Conservation (phyloP, 208 protist genomes). For the Eutreptiella sp. region DNA sequence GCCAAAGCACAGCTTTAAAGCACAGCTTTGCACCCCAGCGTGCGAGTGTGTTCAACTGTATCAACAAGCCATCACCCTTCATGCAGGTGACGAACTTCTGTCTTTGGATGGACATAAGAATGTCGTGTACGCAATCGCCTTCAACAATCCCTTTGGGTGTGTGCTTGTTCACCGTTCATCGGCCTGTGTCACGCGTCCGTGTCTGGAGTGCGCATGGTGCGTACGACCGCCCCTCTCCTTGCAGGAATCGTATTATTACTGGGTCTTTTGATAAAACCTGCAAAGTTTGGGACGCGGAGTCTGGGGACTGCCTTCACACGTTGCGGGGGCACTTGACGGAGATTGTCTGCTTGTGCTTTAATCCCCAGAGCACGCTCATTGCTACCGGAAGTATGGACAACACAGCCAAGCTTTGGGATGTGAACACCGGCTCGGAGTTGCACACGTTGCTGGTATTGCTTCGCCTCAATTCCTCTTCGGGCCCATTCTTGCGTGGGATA, state of each 20-base stretch:
- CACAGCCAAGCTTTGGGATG: constrained; percentile 82
- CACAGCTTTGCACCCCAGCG: no score
- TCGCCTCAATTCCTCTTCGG: no score
- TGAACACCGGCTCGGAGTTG: constrained; percentile 76
- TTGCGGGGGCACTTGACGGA: constrained; percentile 83
- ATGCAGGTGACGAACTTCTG: constrained; percentile 79
- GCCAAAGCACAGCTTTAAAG: no score
- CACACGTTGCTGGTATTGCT: constrained; percentile 73
- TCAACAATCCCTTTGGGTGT: constrained; percentile 91
- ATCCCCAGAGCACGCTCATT: constrained; percentile 74
- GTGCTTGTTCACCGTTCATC: no score
- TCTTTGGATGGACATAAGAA: constrained; percentile 88
- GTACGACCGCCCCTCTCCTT: no score
- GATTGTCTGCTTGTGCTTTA: constrained; percentile 90
- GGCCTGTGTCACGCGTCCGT: no score
- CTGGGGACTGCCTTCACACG: constrained; percentile 75
- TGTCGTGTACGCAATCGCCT: constrained; percentile 89
- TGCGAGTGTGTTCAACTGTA: no score
- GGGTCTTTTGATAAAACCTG: constrained; percentile 93
- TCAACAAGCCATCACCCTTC: no score
- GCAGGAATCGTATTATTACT: constrained; percentile 84
- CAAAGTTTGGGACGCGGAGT: constrained; percentile 82
- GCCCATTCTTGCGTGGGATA: neutral
- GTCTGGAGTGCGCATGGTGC: neutral
- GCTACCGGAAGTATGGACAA: constrained; percentile 92